Base-by-base conservation (phyloP, 306 rosid genomes). In the Vigna trinervia region DNA sequence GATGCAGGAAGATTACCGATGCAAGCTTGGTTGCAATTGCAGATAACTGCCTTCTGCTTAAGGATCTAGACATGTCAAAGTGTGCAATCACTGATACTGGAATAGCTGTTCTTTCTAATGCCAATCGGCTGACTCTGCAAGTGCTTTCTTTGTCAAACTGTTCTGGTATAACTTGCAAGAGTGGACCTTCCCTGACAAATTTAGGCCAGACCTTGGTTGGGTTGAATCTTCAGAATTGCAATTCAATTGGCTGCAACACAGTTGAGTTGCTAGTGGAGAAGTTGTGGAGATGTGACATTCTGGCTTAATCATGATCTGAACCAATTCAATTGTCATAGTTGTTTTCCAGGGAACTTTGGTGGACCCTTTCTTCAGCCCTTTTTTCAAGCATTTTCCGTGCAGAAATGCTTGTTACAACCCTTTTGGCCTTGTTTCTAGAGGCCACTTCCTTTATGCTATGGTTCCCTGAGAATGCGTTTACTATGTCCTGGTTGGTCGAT, bases 141-240 rank as follows among this genome's bases (percentile, higher is more conserved):
- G 67, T 61, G 67, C 67, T 61, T 61, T 61, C 67, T 61, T 32
- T 61, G 67, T 61, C 67, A 13, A 61, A 32, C 23, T 61, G 67
- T 26, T 61, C 45, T 30, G 67, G 67, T 32, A 12, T 61, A 61
- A 61, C 67, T 14, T 32, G 34, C 67, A 61, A 61, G 22, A 61
- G 67, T 32, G 67, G 12, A 32, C 45, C 67, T 32, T 61, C 45
- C 67, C 22, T 61, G 13, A 61, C 45, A 30, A 61, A 14, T 19
- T 32, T 61, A 43, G 67, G 67, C 45, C 67, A 61, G 22, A 61
- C 43, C 12, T 14, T 61, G 67, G 45, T 32, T 6, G 67, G 67
- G 12, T 61, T 61, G 67, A 61, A 61, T 61, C 67, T 61, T 61
- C 67, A 61, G 32, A 30, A 61, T 32, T 61, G 67, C 45, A 61